These are phyloP conservation scores for Hericium rajendrae DNA, from an alignment of 768 basidiomycete species.

Conservation along the genomic window DNA sequence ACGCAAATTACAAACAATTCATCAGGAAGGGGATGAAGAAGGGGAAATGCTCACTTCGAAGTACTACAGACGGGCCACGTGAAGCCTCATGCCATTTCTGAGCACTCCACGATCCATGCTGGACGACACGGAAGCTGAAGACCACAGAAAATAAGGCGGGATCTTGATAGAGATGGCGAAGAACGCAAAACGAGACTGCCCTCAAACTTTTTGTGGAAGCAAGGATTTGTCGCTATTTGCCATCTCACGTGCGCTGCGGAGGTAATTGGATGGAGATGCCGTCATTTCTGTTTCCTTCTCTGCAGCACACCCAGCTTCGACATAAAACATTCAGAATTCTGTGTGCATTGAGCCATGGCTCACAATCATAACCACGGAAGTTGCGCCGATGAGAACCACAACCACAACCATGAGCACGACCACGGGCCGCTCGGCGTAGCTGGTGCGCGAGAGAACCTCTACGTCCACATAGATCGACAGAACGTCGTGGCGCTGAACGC, in stretches of 20 bases:
- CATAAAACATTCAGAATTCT: neutral
- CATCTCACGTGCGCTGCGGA: neutral
- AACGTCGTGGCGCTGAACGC: constrained; percentile 80
- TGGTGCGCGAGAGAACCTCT: constrained; percentile 65
- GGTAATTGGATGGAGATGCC: too few species aligned
- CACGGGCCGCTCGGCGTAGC: constrained; percentile 35
- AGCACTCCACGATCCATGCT: neutral
- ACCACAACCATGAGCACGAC: constrained; percentile 44
- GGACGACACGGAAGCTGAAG: neutral
- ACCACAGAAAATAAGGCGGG: neutral
- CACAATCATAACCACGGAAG: constrained; percentile 43
- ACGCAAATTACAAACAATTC: constrained; percentile 81
- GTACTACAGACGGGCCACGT: neutral
- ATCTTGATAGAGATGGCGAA: neutral
- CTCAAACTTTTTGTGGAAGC: neutral
- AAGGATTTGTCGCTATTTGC: neutral
- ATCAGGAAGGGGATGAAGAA: constrained; percentile 31
- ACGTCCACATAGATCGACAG: constrained; percentile 59
- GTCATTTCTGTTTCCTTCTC: neutral
- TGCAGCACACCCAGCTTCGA: neutral
- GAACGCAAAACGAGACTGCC: neutral
- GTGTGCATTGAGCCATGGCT: constrained; percentile 29
- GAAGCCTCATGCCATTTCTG: neutral
- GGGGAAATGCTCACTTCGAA: constrained; percentile 14
- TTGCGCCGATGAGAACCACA: constrained; percentile 49